These are phyloP conservation scores for Saccharomyces mikatae DNA, from an alignment of 805 yeast species.

Conservation along the genomic window DNA sequence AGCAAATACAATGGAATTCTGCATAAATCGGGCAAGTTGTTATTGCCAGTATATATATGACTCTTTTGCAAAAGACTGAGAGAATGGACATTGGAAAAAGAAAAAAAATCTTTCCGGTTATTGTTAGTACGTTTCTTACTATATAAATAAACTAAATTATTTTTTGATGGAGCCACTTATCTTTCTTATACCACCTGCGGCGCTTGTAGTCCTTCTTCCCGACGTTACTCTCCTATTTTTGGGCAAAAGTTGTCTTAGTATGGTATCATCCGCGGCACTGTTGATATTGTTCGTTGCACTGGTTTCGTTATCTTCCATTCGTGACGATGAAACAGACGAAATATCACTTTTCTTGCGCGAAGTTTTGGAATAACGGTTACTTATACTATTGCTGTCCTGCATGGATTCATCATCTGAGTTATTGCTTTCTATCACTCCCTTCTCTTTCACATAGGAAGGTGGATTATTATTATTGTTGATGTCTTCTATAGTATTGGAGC, in stretches of 20 bases:
- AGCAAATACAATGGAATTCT: conserved; percentile 43
- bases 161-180: conserved; percentile 28
- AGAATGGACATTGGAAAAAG: conserved; percentile 41
- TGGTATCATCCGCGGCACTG: conserved; percentile 10
- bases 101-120: neutral
- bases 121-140: neutral
- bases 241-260: conserved; percentile 25
- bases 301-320: conserved; percentile 7
- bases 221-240: conserved; percentile 26
- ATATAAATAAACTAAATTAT: conserved; percentile 3
- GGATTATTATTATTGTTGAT: conserved; percentile 15
- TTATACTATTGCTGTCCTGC: conserved; percentile 18
- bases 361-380: conserved; percentile 15
- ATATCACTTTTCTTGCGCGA: conserved; percentile 2
- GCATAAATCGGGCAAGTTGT: conserved; percentile 34
- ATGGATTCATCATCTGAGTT: conserved; percentile 26
- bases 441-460: conserved; percentile 7
- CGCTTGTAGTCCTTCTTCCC: conserved; percentile 29
- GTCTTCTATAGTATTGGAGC: conserved; percentile 31
- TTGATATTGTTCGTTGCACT: conserved; percentile 3
- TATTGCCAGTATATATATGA: conserved; percentile 28
- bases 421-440: conserved; percentile 12
- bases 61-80: conserved; percentile 33
- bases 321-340: neutral
- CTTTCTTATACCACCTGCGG: conserved; percentile 29